Evolutionary conservation across 208 protist genomes (phyloP), one percentile per base, ranked within the genome.

Genomic region (Leishmania tropica): DNA sequence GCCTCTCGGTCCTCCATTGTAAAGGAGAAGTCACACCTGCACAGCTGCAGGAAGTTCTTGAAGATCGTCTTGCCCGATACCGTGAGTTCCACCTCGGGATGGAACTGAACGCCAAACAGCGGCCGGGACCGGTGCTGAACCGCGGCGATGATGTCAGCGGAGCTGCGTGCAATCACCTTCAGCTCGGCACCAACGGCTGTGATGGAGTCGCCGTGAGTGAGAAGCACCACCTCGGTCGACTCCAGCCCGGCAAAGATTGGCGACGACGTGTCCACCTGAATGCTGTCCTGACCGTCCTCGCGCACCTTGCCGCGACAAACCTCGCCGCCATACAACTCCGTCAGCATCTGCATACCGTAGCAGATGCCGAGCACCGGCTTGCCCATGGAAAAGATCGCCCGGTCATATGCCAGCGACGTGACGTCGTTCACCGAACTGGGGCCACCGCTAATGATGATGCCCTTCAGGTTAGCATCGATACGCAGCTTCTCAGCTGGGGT

Each of bases 301-400:
- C 98, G 91, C 48, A 98, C 85, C 11, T 72, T 83, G 17, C 96
- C 97, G 37, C 85, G 85, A 79, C 92, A 91, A 47, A 99, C 96
- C n/a, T 79, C 87, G 37, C 98, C 99, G 42, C 97, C 97, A 81
- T 93, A 97, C 47, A 81, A 54, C 47, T 85, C 84, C 70, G 92
- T 90, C 58, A 99, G 85, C 40, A 99, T 89, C 89, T 99, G 98
- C 93, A 99, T 98, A n/a, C 99, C 99, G 83, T 99, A 99, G 90
- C 99, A 99, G 76, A 99, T 99, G 79, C 99, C 99, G 2, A 99
- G 83, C 8, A 99, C 84, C 1, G 99, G 98, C 75, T 97, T 92
- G 58, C 89, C 88, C 17, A 94, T 72, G n/a, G 72, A 80, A 81
- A 99, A 98, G 28, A 99, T 76, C 28, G 83, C 81, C 21, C 75